Evolutionary conservation across 208 protist genomes (phyloP).

Genomic region (Vickermania ingenoplastis): DNA sequence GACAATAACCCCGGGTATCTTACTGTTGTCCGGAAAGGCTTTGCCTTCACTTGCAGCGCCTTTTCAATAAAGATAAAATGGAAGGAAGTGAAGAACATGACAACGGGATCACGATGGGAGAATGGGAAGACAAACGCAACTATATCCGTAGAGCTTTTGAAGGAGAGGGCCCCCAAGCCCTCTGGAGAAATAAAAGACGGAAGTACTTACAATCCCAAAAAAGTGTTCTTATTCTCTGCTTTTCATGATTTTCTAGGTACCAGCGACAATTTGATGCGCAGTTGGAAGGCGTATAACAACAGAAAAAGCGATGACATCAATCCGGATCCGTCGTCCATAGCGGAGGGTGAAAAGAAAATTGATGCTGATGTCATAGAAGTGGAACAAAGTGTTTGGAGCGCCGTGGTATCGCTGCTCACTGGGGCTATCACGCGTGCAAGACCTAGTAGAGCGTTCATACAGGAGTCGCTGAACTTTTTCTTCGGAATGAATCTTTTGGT

Average conservation of each 20-base stretch:
- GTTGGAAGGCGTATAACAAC: constrained; percentile 23
- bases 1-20: constrained; percentile 59
- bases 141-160: neutral
- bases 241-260: constrained; percentile 71
- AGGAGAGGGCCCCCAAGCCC: neutral
- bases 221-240: constrained; percentile 56
- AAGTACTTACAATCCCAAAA: neutral
- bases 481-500: constrained; percentile 4
- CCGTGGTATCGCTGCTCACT: too few species aligned
- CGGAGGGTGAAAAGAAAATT: too few species aligned
- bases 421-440: too few species aligned
- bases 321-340: too few species aligned
- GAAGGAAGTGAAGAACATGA: constrained; percentile 48
- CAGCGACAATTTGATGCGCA: constrained; percentile 31
- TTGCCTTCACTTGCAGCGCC: constrained; percentile 43
- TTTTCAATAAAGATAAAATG: constrained; percentile 52
- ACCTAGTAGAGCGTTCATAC: neutral
- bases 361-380: too few species aligned
- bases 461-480: neutral
- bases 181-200: neutral
- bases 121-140: neutral
- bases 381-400: too few species aligned
- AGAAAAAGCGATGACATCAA: constrained; percentile 9
- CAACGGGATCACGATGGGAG: neutral
- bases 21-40: constrained; percentile 26